Percentiles rank a stretch among this genome's conserved stretches.
Conservation (phyloP, 75 land plant species). For the Ceratopteris richardii region DNA sequence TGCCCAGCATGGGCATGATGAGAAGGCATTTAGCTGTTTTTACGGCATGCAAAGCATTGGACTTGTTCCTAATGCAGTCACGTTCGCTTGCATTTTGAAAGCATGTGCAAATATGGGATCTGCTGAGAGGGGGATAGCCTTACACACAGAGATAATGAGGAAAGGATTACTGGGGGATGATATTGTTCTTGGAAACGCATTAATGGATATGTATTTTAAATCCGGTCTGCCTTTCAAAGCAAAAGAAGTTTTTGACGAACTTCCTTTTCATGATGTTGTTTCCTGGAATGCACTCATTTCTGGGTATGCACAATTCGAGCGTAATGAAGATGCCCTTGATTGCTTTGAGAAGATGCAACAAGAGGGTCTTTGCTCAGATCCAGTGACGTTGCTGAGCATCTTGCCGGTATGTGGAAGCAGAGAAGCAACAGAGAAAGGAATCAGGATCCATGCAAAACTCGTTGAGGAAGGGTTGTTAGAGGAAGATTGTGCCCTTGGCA, state of each 20-base stretch:
- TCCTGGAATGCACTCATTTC: constrained; percentile 41
- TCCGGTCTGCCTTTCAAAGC: constrained; percentile 28
- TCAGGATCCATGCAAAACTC: too few relatives aligned
- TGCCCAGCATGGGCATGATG: constrained; percentile 24
- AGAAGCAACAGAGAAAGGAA: too few relatives aligned
- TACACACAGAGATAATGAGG: constrained; percentile 24
- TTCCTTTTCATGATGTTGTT: constrained; percentile 18
- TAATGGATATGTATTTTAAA: constrained; percentile 40
- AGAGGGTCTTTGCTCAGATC: constrained; percentile 17
- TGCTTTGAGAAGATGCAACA: constrained; percentile 31
- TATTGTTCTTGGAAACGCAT: constrained; percentile 30
- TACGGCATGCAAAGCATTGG: constrained; percentile 26
- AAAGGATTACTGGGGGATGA: constrained; percentile 27
- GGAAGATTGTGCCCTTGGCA: not conserved
- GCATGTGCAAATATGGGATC: constrained; percentile 37
- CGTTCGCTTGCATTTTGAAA: constrained; percentile 24
- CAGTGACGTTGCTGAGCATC: constrained; percentile 26
- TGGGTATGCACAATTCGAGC: constrained; percentile 34
- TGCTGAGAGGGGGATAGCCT: constrained; percentile 22
- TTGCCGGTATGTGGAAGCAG: not conserved
- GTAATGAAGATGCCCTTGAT: constrained; percentile 20
- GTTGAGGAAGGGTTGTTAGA: too few relatives aligned
- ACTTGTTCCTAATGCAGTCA: constrained; percentile 21
- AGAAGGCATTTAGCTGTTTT: constrained; percentile 25
- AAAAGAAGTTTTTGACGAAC: constrained; percentile 25